Base-by-base conservation (phyloP, 2,329 filamentous ascomycete genomes). In the Pochonia chlamydosporia region DNA sequence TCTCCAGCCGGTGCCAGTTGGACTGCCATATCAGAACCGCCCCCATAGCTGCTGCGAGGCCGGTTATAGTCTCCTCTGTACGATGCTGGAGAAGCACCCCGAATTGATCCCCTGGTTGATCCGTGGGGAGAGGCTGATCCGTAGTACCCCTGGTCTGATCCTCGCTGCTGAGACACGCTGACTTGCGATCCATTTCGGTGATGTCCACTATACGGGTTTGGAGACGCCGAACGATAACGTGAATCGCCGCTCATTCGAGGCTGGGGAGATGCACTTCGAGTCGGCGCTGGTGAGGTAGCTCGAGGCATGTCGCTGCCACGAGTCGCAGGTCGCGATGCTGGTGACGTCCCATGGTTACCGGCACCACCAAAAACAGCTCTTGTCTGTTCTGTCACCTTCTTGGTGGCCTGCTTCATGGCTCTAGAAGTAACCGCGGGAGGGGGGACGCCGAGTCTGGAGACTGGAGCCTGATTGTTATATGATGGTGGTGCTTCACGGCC, bases 331-430 rank as follows among this genome's bases (percentile, higher is more conserved):
- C 82, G 76, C 21, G 83, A 75, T 33, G 68, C 71, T 11, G 67
- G 60, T 5, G 70, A 64, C 14, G 61, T 54, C 35, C 63, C 64
- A 40, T 57, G 59, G 43, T 56, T 54, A 20, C 48, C 58, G 9
- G 49, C 48, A 10, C 53, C 52, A 25, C 49, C 49, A 64, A 95
- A 93, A 72, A 96, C 84, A 59, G 78, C 89, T 37, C 89, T 81
- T 3, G 88, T 89, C 65, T 96, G 87, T 40, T 84, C 81, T 20
- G 87, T 82, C 59, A 92, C 96, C 65, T 90, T 90, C 58, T 95
- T 86, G 0, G 90, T 93, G 4, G 91, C 89, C 65, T 95, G 88
- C 61, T 96, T 89, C 95, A 99, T 99, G 41, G 93, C 89, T 53
- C 86, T 88, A 4, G 89, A 87, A 1, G 95, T 99, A 51, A 95